Base-by-base conservation (phyloP, 1,139 yeast genomes). In the Debaryomyces nepalensis region DNA sequence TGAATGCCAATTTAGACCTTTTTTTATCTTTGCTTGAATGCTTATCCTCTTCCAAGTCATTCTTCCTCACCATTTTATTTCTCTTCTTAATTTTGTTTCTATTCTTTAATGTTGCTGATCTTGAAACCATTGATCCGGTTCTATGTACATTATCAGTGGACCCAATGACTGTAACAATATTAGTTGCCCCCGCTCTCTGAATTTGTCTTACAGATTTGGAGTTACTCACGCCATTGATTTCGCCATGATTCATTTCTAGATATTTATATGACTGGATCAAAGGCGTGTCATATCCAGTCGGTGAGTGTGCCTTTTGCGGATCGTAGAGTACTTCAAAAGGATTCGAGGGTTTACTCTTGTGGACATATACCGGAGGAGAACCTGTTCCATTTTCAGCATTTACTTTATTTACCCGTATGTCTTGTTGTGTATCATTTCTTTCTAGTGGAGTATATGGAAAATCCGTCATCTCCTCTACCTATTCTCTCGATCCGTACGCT, bases 41-140 rank as follows among this genome's bases (percentile, higher is more conserved):
- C 14, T 22, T 16, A 4, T 11, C 26, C 11, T 18, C 34, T 24
- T 4, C 5, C 21, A 26, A 4, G 16, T 34, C 31, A n/a, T 53
- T 62, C 26, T 55, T 55, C 3, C 11, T 31, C 9, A 64, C 53
- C 47, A 67, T 67, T 41, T 52, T 63, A 46, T 64, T 68, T 39
- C 77, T 52, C 21, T 52, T 52, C 24, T 60, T 57, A 5, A 70
- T 63, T 19, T 52, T 53, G 40, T 65, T 61, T 35, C 73, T 51
- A 42, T 64, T 61, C 35, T 71, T 48, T 3, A 70, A 33, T 0
- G 73, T 57, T 1, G 73, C 73, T 16, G 54, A 46, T 15, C 57
- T 49, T 2, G 76, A 70, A 2, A 66, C 48, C 0, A 68, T 48
- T 1, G 74, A 68, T 2, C 66, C 66, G 0, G 66, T 44, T 37